Evolutionary conservation across 768 basidiomycete species (phyloP).

Genomic region (Phaeotremella fagi): DNA sequence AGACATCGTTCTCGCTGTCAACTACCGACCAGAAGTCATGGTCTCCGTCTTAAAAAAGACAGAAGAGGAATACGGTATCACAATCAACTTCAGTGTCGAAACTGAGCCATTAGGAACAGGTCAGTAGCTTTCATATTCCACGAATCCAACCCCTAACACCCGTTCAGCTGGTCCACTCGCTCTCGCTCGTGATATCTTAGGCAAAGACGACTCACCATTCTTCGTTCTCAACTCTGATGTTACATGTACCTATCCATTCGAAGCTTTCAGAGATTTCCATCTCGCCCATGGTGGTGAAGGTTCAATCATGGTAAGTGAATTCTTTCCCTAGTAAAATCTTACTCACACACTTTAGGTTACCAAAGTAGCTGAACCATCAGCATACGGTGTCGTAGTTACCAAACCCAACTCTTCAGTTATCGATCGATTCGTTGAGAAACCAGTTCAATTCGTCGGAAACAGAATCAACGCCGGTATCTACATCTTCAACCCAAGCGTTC

Average conservation of each 20-base stretch:
- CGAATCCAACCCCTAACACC: not conserved
- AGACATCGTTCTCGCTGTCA: conserved; percentile 54
- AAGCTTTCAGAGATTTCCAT: conserved; percentile 54
- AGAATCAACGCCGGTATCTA: conserved; percentile 55
- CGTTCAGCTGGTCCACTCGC: conserved; percentile 52
- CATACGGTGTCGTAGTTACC: conserved; percentile 54
- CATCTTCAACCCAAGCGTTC: conserved; percentile 54
- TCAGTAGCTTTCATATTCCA: conserved; percentile 23
- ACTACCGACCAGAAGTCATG: conserved; percentile 54
- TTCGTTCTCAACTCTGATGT: conserved; percentile 55
- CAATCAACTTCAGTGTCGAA: conserved; percentile 53
- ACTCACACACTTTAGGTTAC: conserved; percentile 42
- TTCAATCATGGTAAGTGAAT: conserved; percentile 50
- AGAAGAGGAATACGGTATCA: conserved; percentile 52
- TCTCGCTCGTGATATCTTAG: conserved; percentile 52
- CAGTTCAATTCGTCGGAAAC: conserved; percentile 54
- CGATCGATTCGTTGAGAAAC: conserved; percentile 55
- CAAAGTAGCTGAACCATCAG: conserved; percentile 54
- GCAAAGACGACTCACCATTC: conserved; percentile 54
- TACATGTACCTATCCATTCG: conserved; percentile 54
- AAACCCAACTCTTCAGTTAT: conserved; percentile 51
- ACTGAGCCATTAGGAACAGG: conserved; percentile 54
- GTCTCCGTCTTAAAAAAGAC: conserved; percentile 52
- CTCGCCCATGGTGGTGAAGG: conserved; percentile 52
- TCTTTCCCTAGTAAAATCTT: not conserved